Conservation (phyloP, 176 grass and related monocot species). For the Rhynchospora tenuis region DNA sequence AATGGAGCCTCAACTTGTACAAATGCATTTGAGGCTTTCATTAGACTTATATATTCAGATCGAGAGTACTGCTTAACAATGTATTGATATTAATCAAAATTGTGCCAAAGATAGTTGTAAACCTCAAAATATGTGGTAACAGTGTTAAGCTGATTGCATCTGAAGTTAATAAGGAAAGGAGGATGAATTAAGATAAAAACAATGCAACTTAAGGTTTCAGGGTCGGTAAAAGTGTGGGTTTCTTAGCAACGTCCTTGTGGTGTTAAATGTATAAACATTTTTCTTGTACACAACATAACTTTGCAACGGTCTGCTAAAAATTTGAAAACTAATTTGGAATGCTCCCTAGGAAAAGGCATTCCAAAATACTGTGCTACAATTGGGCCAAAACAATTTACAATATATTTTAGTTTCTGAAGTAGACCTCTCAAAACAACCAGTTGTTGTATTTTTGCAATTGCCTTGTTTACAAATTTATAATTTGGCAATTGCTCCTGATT, state of each 20-base stretch:
- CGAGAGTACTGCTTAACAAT: not conserved
- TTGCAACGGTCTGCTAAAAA: not conserved
- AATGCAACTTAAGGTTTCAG: not conserved
- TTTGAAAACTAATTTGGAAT: not conserved
- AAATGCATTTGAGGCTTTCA: not conserved
- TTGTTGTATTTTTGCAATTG: not conserved
- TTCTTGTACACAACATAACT: not conserved
- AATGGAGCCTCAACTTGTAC: not conserved
- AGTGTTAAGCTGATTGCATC: not conserved
- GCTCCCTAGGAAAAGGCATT: not conserved
- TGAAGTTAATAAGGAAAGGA: not conserved
- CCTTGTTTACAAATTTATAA: not conserved
- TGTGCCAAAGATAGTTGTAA: not conserved
- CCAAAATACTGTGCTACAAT: not conserved
- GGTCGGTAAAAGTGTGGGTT: not conserved
- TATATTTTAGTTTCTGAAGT: not conserved
- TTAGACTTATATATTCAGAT: not conserved
- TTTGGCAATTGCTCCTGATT: not conserved
- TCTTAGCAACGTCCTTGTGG: not conserved
- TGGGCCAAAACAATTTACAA: not conserved
- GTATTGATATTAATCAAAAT: not conserved
- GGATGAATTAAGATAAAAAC: not conserved
- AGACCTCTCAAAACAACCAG: not conserved
- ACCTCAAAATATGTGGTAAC: not conserved
- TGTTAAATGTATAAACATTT: not conserved